Percentiles rank a stretch among this genome's conserved stretches.
Evolutionary conservation across 345 rosid genomes (phyloP).

Genomic region (Gossypium raimondii): DNA sequence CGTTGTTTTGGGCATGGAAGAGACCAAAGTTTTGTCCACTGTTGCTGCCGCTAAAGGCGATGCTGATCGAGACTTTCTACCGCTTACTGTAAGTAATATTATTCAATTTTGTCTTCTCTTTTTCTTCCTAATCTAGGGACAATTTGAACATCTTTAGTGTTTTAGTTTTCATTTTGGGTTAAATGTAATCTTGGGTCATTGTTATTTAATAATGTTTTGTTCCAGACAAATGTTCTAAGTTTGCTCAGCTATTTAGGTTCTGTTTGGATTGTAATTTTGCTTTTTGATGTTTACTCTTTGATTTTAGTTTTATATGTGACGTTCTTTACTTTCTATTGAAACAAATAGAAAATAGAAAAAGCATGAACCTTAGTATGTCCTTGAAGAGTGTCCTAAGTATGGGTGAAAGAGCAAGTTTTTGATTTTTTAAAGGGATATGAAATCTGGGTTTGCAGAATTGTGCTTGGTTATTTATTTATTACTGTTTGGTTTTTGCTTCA

Average conservation of each 20-base stretch:
- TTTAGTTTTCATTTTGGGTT: neutral
- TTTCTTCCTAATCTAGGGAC: neutral
- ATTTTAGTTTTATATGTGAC: neutral
- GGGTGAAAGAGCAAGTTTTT: neutral
- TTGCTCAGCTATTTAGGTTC: neutral
- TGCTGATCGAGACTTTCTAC: slow-evolving; percentile 60
- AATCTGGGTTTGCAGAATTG: neutral
- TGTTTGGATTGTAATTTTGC: neutral
- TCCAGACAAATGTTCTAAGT: neutral
- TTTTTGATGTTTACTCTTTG: neutral
- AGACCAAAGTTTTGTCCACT: slow-evolving; percentile 79
- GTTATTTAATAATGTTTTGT: neutral
- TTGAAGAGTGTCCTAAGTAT: neutral
- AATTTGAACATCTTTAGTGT: neutral
- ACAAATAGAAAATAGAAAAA: neutral
- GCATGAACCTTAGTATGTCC: neutral
- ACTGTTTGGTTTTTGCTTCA: neutral
- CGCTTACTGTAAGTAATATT: slow-evolving; percentile 66
- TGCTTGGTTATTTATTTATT: neutral
- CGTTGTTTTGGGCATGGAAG: slow-evolving; percentile 69
- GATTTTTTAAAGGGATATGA: neutral
- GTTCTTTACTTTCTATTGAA: neutral
- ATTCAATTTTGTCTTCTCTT: neutral
- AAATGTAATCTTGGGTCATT: neutral
- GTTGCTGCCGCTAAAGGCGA: slow-evolving; percentile 67